Base-by-base conservation (phyloP, 83 land plant genomes). In the Diphasiastrum complanatum region DNA sequence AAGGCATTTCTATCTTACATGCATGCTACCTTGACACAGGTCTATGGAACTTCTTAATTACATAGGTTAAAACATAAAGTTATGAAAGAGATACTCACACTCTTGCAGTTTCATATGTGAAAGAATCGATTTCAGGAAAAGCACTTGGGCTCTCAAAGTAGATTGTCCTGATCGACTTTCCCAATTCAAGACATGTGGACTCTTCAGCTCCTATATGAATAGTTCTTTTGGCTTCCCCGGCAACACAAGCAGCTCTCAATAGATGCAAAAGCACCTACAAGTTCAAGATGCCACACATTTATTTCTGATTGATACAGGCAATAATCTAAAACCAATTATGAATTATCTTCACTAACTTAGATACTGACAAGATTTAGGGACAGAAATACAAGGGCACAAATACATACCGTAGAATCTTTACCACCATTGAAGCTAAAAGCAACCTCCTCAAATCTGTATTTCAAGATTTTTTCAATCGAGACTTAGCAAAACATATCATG, bases 351-450 rank as follows among this genome's bases (percentile, higher is more conserved):
- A 8, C 43, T 40, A 8, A 40, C 16, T 8, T 5, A 20, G 10
- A 32, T 5, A 55, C 59, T 14, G 22, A 50, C 22, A 35, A 31
- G 43, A 2, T 48, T 18, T 48, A 2, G 2, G 3, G 14, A 52
- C 29, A n/a, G 31, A 27, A 10, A 28, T 6, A 49, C 52, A 49
- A 14, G 8, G 19, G 12, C 5, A 12, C 45, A 31, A 26, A 66
- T 34, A 25, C n/a, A 76, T 79, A 91, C 97, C 64, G 97, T 91
- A 35, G 97, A 91, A 51, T 91, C 97, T 43, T 91, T 91, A 26
- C 97, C 97, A 34, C 97, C 97, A 78, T 91, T 91, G 71, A 91
- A 91, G 71, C 97, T 91, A 45, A 91, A 84, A 11, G 97, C 95
- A 57, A 87, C 84, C 73, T 91, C 87, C 53, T 91, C 86, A 77